phyloP scores from a whole-genome alignment of 805 yeast species.

The Candida peoriensis region DNA sequence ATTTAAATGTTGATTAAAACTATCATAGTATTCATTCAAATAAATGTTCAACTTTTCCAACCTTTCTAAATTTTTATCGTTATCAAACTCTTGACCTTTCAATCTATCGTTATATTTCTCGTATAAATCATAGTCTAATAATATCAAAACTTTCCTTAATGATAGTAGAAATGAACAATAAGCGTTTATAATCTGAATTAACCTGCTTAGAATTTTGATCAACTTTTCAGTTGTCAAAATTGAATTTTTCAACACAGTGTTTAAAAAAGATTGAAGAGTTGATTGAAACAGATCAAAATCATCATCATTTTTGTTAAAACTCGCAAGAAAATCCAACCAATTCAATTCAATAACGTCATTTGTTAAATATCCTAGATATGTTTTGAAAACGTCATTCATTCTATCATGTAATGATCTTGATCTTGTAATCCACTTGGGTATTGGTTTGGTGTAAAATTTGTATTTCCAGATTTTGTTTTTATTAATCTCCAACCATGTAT shows the following conservation, averaged over 20 bases:
- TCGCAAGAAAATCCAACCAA: conserved; percentile 36
- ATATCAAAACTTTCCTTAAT: conserved; percentile 49
- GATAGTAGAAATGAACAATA: conserved; percentile 45
- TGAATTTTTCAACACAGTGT: conserved; percentile 59
- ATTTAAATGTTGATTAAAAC: conserved; percentile 39
- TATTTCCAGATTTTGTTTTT: conserved; percentile 65
- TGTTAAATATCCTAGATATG: conserved; percentile 50
- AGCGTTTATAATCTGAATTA: conserved; percentile 43
- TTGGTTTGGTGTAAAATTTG: conserved; percentile 34
- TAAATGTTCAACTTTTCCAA: conserved; percentile 36
- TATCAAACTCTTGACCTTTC: conserved; percentile 34
- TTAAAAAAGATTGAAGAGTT: conserved; percentile 52
- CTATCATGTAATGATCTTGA: conserved; percentile 49
- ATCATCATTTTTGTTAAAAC: conserved; percentile 23
- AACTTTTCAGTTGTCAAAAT: conserved; percentile 57
- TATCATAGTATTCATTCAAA: conserved; percentile 37
- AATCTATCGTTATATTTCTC: conserved; percentile 32
- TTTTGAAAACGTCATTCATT: conserved; percentile 48
- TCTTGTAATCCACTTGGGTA: conserved; percentile 49
- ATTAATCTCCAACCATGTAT: conserved; percentile 68
- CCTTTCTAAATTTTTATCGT: conserved; percentile 34
- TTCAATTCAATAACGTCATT: conserved; percentile 55
- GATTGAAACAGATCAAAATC: conserved; percentile 40
- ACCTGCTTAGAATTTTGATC: conserved; percentile 38
- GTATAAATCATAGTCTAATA: conserved; percentile 42